A percentile compares a stretch with the other conserved stretches of the same genome.
These are phyloP conservation scores for Aspergillus ochraceoroseus DNA, from an alignment of 2,329 filamentous ascomycete species.

Conservation along the genomic window DNA sequence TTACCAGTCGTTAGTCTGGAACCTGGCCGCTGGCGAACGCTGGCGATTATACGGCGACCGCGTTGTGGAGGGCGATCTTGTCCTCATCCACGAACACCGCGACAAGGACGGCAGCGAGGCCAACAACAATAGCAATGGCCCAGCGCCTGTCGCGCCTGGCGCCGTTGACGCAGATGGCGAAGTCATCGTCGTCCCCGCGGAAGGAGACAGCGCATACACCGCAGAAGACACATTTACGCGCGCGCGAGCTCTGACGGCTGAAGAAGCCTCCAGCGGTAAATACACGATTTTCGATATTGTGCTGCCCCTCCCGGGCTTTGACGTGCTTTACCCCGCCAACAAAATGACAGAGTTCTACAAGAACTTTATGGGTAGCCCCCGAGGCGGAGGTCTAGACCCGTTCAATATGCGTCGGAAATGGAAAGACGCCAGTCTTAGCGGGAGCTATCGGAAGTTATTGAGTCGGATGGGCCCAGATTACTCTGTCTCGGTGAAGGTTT, in stretches of 20 bases:
- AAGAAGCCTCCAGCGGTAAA: constrained; percentile 70
- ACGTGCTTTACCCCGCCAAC: constrained; percentile 81
- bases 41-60: constrained; percentile 68
- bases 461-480: constrained; percentile 62
- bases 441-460: constrained; percentile 81
- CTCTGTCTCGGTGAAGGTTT: constrained; percentile 64
- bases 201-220: constrained; percentile 52
- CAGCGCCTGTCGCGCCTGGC: constrained; percentile 26
- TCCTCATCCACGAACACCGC: constrained; percentile 60
- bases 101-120: constrained; percentile 39
- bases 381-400: constrained; percentile 75
- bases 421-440: constrained; percentile 82
- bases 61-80: constrained; percentile 80
- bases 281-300: constrained; percentile 86
- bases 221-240: constrained; percentile 58
- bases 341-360: constrained; percentile 77
- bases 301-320: constrained; percentile 85
- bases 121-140: background rate
- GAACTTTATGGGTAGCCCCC: constrained; percentile 74
- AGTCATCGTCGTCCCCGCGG: constrained; percentile 58
- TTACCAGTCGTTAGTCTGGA: constrained; percentile 94
- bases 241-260: constrained; percentile 66
- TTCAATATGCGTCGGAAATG: constrained; percentile 79
- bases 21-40: constrained; percentile 72
- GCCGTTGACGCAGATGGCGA: constrained; percentile 59